These are phyloP conservation scores for Bryoglossum gracile DNA, from an alignment of 495 filamentous ascomycete species.

Conservation along the genomic window DNA sequence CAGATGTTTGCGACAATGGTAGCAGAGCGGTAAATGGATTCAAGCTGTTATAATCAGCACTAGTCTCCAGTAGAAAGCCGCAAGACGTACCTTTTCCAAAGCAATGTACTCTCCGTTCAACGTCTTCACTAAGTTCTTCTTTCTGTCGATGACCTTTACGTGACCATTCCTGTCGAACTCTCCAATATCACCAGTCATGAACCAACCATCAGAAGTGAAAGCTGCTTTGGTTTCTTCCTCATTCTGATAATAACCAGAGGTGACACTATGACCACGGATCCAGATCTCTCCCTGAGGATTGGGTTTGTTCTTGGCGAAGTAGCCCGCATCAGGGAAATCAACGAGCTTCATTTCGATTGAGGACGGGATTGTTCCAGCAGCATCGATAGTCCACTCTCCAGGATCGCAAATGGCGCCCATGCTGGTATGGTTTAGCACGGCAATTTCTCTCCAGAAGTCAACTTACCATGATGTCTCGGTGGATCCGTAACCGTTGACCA, in stretches of 20 bases:
- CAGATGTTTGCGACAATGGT: slow-evolving; percentile 89
- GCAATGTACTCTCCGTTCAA: slow-evolving; percentile 96
- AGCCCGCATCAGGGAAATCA: slow-evolving; percentile 88
- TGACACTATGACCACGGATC: slow-evolving; percentile 74
- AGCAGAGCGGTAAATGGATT: slow-evolving; percentile 83
- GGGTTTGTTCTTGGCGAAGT: slow-evolving; percentile 75
- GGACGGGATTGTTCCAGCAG: slow-evolving; percentile 69
- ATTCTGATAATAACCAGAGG: slow-evolving; percentile 68
- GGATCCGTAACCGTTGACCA: slow-evolving; percentile 90
- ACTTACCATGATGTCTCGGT: slow-evolving; percentile 76
- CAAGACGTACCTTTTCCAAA: slow-evolving; percentile 63
- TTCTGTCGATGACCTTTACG: slow-evolving; percentile 83
- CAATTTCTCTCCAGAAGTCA: background rate
- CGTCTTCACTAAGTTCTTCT: slow-evolving; percentile 97
- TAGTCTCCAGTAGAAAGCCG: background rate
- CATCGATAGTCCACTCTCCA: slow-evolving; percentile 70
- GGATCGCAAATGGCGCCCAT: slow-evolving; percentile 91
- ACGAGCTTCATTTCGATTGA: slow-evolving; percentile 88
- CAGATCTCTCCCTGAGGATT: slow-evolving; percentile 86
- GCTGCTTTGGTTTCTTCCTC: slow-evolving; percentile 71
- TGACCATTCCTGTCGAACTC: slow-evolving; percentile 78
- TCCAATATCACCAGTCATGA: slow-evolving; percentile 91
- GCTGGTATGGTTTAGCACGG: slow-evolving; percentile 43
- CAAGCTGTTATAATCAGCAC: slow-evolving; percentile 45
- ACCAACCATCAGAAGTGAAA: slow-evolving; percentile 76